Conservation (phyloP, 495 filamentous ascomycete genomes). For the Cenococcum geophilum region DNA sequence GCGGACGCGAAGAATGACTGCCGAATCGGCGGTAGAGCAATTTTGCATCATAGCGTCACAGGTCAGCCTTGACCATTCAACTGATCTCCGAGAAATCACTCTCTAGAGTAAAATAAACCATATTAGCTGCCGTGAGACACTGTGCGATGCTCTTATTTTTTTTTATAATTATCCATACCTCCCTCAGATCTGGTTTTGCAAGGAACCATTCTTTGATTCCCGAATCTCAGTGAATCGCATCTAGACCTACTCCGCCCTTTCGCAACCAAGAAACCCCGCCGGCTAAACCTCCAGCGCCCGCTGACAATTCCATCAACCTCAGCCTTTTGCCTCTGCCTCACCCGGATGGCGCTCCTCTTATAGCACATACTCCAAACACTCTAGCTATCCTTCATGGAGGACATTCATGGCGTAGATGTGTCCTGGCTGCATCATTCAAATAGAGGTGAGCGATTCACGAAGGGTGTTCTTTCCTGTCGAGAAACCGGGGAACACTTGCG, state of each 20-base stretch:
- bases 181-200: too few relatives aligned
- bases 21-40: too few relatives aligned
- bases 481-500: background rate
- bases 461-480: background rate
- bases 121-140: too few relatives aligned
- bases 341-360: slow-evolving; percentile 19
- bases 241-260: background rate
- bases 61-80: too few relatives aligned
- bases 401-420: slow-evolving; percentile 59
- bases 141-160: too few relatives aligned
- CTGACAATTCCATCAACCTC: slow-evolving; percentile 18
- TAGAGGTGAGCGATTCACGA: slow-evolving; percentile 46
- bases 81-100: too few relatives aligned
- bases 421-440: slow-evolving; percentile 65
- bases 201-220: background rate
- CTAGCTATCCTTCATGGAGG: slow-evolving; percentile 47
- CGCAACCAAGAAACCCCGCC: background rate
- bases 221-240: background rate
- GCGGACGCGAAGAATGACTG: too few relatives aligned
- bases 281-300: slow-evolving; percentile 21
- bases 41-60: too few relatives aligned
- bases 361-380: slow-evolving; percentile 7
- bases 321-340: background rate
- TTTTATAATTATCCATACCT: too few relatives aligned
- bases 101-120: too few relatives aligned